Conservation (phyloP, 1,139 yeast genomes). For the Geotrichum cucujoidarum region DNA sequence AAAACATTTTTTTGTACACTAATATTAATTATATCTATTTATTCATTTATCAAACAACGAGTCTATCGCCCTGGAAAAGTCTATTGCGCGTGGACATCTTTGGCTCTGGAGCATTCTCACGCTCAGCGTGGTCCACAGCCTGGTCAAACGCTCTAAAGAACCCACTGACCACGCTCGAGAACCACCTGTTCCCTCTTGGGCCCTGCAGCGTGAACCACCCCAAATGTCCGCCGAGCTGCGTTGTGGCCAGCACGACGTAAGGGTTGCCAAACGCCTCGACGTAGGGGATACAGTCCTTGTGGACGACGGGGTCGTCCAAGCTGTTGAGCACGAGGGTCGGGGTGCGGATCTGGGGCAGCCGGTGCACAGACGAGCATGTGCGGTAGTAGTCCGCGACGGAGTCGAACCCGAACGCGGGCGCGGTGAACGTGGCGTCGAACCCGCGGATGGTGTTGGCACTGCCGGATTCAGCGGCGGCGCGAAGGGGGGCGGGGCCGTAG, state of each 20-base stretch:
- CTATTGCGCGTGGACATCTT: too few species aligned
- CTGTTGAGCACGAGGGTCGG: slow-evolving; percentile 70
- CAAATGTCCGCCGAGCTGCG: slow-evolving; percentile 84
- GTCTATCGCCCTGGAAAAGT: neutral
- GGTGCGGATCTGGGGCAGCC: slow-evolving; percentile 51
- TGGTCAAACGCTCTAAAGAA: slow-evolving; percentile 53
- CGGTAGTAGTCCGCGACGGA: slow-evolving; percentile 70
- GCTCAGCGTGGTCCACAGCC: slow-evolving; percentile 26
- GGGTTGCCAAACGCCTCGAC: slow-evolving; percentile 63
- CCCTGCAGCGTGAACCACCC: slow-evolving; percentile 59
- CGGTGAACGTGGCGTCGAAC: slow-evolving; percentile 70
- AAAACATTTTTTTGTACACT: too few species aligned
- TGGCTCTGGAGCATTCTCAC: too few species aligned
- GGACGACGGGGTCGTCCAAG: slow-evolving; percentile 77
- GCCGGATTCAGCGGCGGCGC: slow-evolving; percentile 31
- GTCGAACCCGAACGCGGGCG: slow-evolving; percentile 66
- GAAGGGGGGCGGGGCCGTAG: slow-evolving; percentile 28
- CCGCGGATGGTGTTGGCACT: slow-evolving; percentile 42
- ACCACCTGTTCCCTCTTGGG: slow-evolving; percentile 61
- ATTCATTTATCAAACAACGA: too few species aligned
- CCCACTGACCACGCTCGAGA: slow-evolving; percentile 56
- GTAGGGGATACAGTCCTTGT: slow-evolving; percentile 53
- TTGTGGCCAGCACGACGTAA: slow-evolving; percentile 57
- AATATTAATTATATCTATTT: too few species aligned
- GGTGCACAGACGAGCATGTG: slow-evolving; percentile 58